Base-by-base conservation (phyloP, 192 early-diverging fungal genomes). In the Backusella mclennaniae region DNA sequence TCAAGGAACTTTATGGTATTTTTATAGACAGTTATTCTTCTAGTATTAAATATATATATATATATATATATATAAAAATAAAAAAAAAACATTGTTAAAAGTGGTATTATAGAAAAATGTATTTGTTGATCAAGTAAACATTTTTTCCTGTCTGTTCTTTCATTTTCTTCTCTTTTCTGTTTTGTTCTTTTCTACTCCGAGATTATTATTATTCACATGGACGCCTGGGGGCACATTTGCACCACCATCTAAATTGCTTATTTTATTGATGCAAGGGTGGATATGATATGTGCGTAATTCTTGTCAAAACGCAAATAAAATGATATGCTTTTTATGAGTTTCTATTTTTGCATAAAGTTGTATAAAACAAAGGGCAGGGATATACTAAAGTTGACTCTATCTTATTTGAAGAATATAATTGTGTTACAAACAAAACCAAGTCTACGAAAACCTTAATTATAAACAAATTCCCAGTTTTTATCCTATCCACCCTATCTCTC, bases 181-280 rank as follows among this genome's bases (percentile, higher is more conserved):
- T n/a, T 1, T 56, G n/a, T 56, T 56, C 53, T 56, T 56, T 56
- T 56, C n/a, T 56, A 56, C 53, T 56, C 53, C 53, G 53, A 56
- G 19, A 56, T 56, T 9, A 56, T n/a, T 53, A 19, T 53, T 53
- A 56, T 21, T n/a, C 5, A 19, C 53, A 4, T 44, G 42, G 53
- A n/a, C 5, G 52, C 33, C 33, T 3, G 33, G 33, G 33, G 33
- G 33, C 52, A 23, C 8, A 56, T 56, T 56, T 56, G n/a, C 53
- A 56, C 53, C 19, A 56, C 53, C n/a, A 21, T 21, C n/a, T 6
- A 56, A 9, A 44, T 44, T 44, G 15, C 42, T 44, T 56, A 6
- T 1, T 52, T 52, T 52, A 52, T 52, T 52, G 17, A 53, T 12
- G 49, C 17, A 53, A 53, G 49, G 5, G n/a, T n/a, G 6, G 6